Evolutionary conservation across 2,329 filamentous ascomycete species (phyloP).

Genomic region (Cladophialophora chaetospira): DNA sequence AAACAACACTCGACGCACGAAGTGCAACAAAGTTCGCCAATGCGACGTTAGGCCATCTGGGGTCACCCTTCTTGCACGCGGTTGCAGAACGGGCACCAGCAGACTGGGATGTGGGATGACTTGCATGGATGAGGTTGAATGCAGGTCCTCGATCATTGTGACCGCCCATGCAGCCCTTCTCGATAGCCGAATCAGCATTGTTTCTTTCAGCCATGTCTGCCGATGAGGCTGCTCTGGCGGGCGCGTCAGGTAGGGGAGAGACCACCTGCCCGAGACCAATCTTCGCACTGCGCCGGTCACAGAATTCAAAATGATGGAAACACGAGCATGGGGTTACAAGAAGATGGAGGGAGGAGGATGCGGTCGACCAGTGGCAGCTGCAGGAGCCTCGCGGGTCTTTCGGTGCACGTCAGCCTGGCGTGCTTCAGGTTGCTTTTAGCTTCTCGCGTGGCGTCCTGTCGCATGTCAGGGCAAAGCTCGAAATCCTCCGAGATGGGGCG

Average conservation of each 20-base stretch:
- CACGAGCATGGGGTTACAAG: conserved; percentile 3
- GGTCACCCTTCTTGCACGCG: conserved; percentile 1
- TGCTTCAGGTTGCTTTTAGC: conserved; percentile 29
- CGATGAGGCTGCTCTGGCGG: neutral
- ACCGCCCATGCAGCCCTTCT: conserved; percentile 7
- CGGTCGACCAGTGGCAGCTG: conserved; percentile 20
- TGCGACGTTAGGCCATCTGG: conserved; percentile 1
- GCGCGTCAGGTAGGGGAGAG: neutral
- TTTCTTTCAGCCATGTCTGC: conserved; percentile 11
- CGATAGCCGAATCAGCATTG: conserved; percentile 22
- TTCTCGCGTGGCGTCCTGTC: conserved; percentile 27
- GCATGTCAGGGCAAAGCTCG: conserved; percentile 10
- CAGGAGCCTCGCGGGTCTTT: conserved; percentile 1
- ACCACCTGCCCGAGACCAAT: conserved; percentile 15
- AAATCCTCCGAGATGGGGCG: conserved; percentile 26
- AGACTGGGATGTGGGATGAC: conserved; percentile 22
- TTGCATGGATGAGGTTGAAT: conserved; percentile 24
- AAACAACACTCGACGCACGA: conserved; percentile 20
- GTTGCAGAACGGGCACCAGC: neutral
- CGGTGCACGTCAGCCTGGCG: conserved; percentile 16
- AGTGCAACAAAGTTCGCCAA: conserved; percentile 21
- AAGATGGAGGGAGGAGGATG: conserved; percentile 8
- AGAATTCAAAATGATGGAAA: conserved; percentile 15
- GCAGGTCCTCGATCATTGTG: conserved; percentile 7
- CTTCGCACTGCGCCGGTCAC: conserved; percentile 20